Conservation (phyloP, 352 stramenopile species). For the Phytophthora rubi region DNA sequence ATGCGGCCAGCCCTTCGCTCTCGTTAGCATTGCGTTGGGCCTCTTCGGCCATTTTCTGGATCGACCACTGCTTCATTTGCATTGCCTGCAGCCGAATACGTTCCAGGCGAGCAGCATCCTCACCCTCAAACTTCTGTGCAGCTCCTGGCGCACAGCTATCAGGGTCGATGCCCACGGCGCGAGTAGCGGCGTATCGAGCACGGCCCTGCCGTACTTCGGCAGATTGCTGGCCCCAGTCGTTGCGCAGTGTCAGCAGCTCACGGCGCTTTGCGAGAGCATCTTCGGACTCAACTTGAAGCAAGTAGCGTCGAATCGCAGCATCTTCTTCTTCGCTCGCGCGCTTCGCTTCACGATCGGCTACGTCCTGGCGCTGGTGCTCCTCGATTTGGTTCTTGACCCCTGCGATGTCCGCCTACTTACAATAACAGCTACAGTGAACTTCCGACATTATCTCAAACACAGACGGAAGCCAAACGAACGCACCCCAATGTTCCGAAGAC, state of each 20-base stretch:
- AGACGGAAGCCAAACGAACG: conserved; percentile 14
- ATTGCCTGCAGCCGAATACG: conserved; percentile 66
- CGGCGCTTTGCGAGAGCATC: conserved; percentile 65
- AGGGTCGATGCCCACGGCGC: conserved; percentile 52
- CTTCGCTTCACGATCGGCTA: conserved; percentile 47
- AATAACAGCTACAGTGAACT: conserved; percentile 6
- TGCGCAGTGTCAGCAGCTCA: conserved; percentile 68
- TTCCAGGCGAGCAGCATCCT: conserved; percentile 64
- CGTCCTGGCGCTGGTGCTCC: conserved; percentile 64
- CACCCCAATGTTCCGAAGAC: conserved; percentile 74
- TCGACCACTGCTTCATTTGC: conserved; percentile 75
- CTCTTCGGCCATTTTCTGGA: conserved; percentile 60
- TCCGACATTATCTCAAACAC: neutral
- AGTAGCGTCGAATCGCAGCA: conserved; percentile 70
- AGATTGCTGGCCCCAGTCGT: conserved; percentile 67
- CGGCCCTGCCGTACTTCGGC: conserved; percentile 35
- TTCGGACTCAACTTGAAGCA: conserved; percentile 82
- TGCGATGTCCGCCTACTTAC: conserved; percentile 67
- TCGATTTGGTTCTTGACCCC: conserved; percentile 79
- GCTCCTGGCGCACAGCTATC: conserved; percentile 59
- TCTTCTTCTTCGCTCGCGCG: conserved; percentile 60
- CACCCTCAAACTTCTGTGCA: conserved; percentile 75
- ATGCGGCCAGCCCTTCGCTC: conserved; percentile 45
- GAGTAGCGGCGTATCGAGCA: conserved; percentile 39
- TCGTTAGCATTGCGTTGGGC: conserved; percentile 48